A percentile compares a stretch with the other conserved stretches of the same genome.
Evolutionary conservation across 306 rosid species (phyloP).

Genomic region (Vigna mungo): DNA sequence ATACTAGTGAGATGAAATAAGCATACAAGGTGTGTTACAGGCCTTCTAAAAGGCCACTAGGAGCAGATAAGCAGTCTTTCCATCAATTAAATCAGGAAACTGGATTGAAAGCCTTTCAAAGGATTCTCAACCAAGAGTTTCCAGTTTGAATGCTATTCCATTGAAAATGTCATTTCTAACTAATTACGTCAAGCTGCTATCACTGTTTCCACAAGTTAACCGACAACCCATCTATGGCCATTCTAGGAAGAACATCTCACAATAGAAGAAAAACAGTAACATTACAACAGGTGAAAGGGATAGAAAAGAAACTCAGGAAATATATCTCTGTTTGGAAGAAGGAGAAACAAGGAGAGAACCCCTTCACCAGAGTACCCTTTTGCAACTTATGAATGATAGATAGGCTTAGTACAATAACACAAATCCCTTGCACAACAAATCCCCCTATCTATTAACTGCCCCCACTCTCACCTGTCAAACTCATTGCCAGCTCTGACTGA

Average conservation of each 20-base stretch:
- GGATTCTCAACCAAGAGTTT: slow-evolving; percentile 13
- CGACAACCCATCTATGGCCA: neutral
- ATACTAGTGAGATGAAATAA: slow-evolving; percentile 10
- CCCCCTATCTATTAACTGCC: neutral
- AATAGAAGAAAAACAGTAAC: neutral
- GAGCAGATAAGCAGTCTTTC: slow-evolving; percentile 1
- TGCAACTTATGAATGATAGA: neutral
- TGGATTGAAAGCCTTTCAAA: neutral
- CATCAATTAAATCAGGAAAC: neutral
- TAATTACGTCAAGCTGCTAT: neutral
- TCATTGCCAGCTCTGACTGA: neutral
- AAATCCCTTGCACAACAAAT: neutral
- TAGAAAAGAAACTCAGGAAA: neutral
- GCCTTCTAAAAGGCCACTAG: neutral
- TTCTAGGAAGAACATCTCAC: neutral
- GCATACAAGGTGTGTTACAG: neutral
- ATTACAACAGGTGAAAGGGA: neutral
- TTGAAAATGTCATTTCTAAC: slow-evolving; percentile 7
- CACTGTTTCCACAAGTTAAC: slow-evolving; percentile 21
- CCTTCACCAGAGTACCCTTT: neutral
- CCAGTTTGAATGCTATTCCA: slow-evolving; percentile 10
- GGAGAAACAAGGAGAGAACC: neutral
- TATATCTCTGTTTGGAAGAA: neutral
- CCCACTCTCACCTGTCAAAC: slow-evolving; percentile 11
- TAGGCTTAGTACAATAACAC: neutral